These are phyloP conservation scores for Simplicillium aogashimaense DNA, from an alignment of 2,329 filamentous ascomycete genomes.

Conservation along the genomic window DNA sequence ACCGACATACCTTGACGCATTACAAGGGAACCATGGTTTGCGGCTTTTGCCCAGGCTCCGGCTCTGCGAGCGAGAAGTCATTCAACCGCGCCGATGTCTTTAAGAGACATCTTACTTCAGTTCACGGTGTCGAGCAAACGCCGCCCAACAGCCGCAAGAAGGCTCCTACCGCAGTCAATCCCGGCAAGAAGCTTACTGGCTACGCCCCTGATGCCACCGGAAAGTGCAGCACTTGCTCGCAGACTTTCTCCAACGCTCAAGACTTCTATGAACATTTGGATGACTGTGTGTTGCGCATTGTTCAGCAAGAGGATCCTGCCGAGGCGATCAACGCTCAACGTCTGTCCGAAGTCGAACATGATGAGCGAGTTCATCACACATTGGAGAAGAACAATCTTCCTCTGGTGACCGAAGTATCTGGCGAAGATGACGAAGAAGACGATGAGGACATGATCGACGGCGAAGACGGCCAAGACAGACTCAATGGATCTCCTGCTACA, in stretches of 20 bases:
- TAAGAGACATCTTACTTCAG: conserved; percentile 83
- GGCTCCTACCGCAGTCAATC: conserved; percentile 26
- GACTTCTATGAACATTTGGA: conserved; percentile 98
- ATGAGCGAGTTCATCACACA: conserved; percentile 51
- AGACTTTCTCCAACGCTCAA: conserved; percentile 84
- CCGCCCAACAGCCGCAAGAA: conserved; percentile 86
- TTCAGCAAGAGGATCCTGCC: conserved; percentile 60
- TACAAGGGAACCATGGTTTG: conserved; percentile 98
- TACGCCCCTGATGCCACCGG: conserved; percentile 74
- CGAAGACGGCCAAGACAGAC: conserved; percentile 43
- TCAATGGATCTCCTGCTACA: conserved; percentile 37
- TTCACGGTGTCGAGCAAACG: conserved; percentile 88
- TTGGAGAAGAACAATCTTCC: conserved; percentile 54
- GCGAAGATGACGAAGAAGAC: conserved; percentile 40
- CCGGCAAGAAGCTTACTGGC: conserved; percentile 55
- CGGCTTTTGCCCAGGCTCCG: conserved; percentile 84
- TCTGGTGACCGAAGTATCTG: conserved; percentile 26
- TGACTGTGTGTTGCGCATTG: conserved; percentile 61
- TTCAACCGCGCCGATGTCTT: conserved; percentile 95
- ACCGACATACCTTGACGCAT: conserved; percentile 85
- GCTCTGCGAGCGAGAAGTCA: conserved; percentile 82
- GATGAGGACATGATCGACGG: conserved; percentile 36
- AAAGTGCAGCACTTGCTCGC: conserved; percentile 90
- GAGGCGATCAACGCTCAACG: conserved; percentile 60
- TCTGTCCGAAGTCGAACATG: conserved; percentile 55